phyloP scores from a whole-genome alignment of 2,329 filamentous ascomycete species.

The Aspergillus terreus region DNA sequence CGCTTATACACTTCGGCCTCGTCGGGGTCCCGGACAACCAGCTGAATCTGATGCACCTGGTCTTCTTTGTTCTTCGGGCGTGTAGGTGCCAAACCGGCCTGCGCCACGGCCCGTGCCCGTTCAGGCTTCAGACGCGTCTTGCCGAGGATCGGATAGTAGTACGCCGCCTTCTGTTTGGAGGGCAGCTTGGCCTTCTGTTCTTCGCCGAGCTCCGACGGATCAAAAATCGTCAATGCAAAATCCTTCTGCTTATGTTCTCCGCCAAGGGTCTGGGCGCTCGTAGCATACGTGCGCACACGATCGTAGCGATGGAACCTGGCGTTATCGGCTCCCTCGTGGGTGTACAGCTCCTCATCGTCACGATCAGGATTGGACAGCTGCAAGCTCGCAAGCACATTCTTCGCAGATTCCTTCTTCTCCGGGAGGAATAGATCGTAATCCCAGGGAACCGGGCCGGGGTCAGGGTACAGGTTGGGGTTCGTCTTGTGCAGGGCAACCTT shows the following conservation, averaged over 20 bases:
- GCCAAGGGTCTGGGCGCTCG: slow-evolving; percentile 50
- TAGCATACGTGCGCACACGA: slow-evolving; percentile 59
- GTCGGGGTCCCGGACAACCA: slow-evolving; percentile 49
- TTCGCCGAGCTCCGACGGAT: slow-evolving; percentile 38
- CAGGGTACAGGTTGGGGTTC: slow-evolving; percentile 48
- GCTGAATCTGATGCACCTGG: slow-evolving; percentile 51
- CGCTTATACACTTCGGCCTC: slow-evolving; percentile 49
- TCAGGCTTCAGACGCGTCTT: slow-evolving; percentile 55
- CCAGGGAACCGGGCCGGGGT: slow-evolving; percentile 52
- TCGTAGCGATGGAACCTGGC: slow-evolving; percentile 52
- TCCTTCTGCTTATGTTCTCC: slow-evolving; percentile 53
- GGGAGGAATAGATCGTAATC: slow-evolving; percentile 61
- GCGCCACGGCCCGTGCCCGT: slow-evolving; percentile 40
- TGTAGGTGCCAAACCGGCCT: slow-evolving; percentile 38
- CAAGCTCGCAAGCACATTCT: slow-evolving; percentile 55
- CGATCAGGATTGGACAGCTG: slow-evolving; percentile 51
- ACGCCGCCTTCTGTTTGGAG: slow-evolving; percentile 51
- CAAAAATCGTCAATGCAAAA: slow-evolving; percentile 57
- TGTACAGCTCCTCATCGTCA: slow-evolving; percentile 51
- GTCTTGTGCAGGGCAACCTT: slow-evolving; percentile 46
- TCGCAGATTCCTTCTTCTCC: slow-evolving; percentile 43
- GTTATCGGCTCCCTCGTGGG: slow-evolving; percentile 41
- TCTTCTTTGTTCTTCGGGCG: slow-evolving; percentile 41
- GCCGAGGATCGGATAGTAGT: slow-evolving; percentile 59
- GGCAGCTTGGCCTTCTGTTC: slow-evolving; percentile 9